Evolutionary conservation across 1,284 basidiomycete genomes (phyloP).

Genomic region (Ceratobasidium sp.): DNA sequence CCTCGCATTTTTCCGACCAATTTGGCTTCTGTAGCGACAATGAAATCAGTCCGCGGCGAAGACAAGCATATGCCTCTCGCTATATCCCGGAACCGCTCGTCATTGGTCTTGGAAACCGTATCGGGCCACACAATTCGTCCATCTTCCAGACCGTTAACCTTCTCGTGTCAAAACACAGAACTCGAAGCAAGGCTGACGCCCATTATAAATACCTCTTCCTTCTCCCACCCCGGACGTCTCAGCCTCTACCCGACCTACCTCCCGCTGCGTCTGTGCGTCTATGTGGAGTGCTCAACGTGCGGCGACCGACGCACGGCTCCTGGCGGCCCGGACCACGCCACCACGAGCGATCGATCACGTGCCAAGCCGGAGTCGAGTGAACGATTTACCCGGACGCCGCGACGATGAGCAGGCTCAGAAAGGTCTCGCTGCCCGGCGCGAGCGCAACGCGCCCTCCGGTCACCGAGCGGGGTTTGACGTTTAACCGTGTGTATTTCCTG

Average conservation of each 20-base stretch:
- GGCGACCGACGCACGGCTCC: neutral
- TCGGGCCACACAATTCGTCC: neutral
- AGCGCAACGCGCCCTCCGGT: neutral
- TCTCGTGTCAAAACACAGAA: neutral
- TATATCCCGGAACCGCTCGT: too few species aligned
- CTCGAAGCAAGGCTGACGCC: neutral
- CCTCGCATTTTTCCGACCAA: too few species aligned
- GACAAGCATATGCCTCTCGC: too few species aligned
- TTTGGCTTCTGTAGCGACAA: too few species aligned
- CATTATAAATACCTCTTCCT: conserved; percentile 4
- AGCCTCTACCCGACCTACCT: conserved; percentile 2
- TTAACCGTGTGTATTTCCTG: conserved; percentile 22
- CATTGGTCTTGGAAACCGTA: too few species aligned
- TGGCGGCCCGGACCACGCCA: neutral
- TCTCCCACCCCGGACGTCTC: conserved; percentile 14
- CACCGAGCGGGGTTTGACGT: conserved; percentile 27
- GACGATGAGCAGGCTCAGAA: conserved; percentile 11
- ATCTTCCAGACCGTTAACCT: neutral
- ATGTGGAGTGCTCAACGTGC: conserved; percentile 12
- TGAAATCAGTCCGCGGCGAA: too few species aligned
- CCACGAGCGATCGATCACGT: neutral
- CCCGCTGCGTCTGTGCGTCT: neutral
- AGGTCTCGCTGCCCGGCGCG: conserved; percentile 3
- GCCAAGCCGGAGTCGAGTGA: neutral
- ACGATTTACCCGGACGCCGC: neutral